Conservation (phyloP, 495 filamentous ascomycete genomes). For the Filosporella fistucella region DNA sequence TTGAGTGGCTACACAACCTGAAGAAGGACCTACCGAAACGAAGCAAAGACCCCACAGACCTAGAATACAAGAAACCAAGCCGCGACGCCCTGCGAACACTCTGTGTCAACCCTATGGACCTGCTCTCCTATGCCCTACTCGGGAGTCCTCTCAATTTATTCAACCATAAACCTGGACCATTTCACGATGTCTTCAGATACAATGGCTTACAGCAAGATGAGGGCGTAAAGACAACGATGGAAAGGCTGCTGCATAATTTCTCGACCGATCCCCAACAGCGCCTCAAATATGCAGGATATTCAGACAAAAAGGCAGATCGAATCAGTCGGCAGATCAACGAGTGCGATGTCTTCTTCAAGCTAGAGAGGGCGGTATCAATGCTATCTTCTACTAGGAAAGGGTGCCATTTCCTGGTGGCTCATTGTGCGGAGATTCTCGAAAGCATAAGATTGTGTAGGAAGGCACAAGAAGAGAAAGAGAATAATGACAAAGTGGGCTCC, state of each 20-base stretch:
- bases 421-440: neutral
- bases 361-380: conserved; percentile 6
- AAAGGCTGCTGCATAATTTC: neutral
- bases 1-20: too few species aligned
- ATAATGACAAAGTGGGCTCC: too few species aligned
- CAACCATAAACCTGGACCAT: neutral
- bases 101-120: conserved; percentile 5
- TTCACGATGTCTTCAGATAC: neutral
- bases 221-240: neutral
- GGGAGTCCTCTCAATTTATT: conserved; percentile 10
- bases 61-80: neutral
- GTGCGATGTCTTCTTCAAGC: neutral
- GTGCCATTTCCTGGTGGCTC: conserved; percentile 10
- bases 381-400: conserved; percentile 16
- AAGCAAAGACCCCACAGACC: neutral
- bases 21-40: neutral
- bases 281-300: conserved; percentile 10
- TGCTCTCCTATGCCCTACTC: conserved; percentile 12
- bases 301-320: neutral
- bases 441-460: conserved; percentile 4
- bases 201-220: neutral
- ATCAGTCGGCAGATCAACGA: conserved; percentile 3
- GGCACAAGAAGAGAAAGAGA: too few species aligned
- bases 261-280: neutral
- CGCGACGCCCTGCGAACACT: neutral